These are phyloP conservation scores for Yamadazyma dendronema DNA, from an alignment of 1,139 yeast genomes.

Conservation along the genomic window DNA sequence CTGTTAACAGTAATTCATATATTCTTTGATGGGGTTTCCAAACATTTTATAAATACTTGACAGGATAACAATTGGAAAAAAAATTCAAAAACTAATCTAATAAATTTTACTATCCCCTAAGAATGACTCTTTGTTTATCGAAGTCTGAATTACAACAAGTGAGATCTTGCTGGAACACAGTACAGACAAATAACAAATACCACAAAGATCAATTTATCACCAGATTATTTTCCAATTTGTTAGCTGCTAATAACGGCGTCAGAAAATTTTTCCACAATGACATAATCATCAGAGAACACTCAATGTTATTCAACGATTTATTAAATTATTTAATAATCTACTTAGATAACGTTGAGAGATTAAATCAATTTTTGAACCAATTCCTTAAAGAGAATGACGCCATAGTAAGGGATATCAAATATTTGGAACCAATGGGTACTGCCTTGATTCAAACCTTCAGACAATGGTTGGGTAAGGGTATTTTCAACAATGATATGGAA, in stretches of 20 bases:
- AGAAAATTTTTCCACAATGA: conserved; percentile 25
- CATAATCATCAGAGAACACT: conserved; percentile 28
- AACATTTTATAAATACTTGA: conserved; percentile 5
- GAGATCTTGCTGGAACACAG: conserved; percentile 33
- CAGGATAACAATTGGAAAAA: neutral
- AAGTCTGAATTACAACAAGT: conserved; percentile 17
- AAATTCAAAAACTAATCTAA: neutral
- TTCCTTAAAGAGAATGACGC: conserved; percentile 34
- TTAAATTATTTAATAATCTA: conserved; percentile 33
- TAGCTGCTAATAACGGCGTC: conserved; percentile 30
- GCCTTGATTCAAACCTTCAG: conserved; percentile 40
- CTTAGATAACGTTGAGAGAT: conserved; percentile 26
- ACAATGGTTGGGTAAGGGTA: conserved; percentile 33
- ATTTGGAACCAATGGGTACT: conserved; percentile 46
- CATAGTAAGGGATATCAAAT: conserved; percentile 26
- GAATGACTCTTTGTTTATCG: conserved; percentile 15
- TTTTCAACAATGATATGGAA: conserved; percentile 34
- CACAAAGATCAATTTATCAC: conserved; percentile 30
- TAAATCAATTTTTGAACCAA: conserved; percentile 34
- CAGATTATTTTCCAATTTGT: conserved; percentile 34
- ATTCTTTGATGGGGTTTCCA: neutral
- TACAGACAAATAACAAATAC: conserved; percentile 28
- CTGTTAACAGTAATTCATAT: conserved; percentile 10
- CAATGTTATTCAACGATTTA: conserved; percentile 36
- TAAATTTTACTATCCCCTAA: neutral